Evolutionary conservation across 352 stramenopile genomes (phyloP).

Genomic region (Phytophthora syringae): DNA sequence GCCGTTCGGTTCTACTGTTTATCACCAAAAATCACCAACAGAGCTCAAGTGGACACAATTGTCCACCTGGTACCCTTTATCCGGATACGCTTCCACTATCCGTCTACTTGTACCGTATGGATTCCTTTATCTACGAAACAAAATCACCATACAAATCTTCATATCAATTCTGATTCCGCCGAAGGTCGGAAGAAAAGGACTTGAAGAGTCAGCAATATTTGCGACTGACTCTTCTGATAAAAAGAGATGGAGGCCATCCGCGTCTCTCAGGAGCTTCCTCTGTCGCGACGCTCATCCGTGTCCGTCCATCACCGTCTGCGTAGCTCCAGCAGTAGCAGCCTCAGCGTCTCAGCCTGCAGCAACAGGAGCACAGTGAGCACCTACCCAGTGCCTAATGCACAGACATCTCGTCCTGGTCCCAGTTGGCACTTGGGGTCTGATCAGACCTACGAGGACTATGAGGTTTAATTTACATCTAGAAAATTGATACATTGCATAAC

Average conservation of each 20-base stretch:
- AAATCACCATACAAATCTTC: slow-evolving; percentile 3
- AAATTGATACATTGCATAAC: background rate
- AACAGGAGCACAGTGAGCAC: slow-evolving; percentile 36
- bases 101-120: too few relatives aligned
- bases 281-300: slow-evolving; percentile 27
- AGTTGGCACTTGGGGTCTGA: slow-evolving; percentile 32
- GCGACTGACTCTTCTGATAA: slow-evolving; percentile 22
- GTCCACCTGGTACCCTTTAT: background rate
- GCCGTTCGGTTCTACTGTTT: slow-evolving; percentile 15
- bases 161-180: slow-evolving; percentile 8
- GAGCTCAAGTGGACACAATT: slow-evolving; percentile 12
- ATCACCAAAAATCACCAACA: too few relatives aligned
- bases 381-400: slow-evolving; percentile 24
- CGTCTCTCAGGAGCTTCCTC: slow-evolving; percentile 5
- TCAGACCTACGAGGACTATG: slow-evolving; percentile 45
- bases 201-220: too few relatives aligned
- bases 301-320: slow-evolving; percentile 24
- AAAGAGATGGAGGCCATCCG: too few relatives aligned
- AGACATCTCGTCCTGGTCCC: slow-evolving; percentile 5
- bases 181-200: slow-evolving; percentile 4
- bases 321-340: slow-evolving; percentile 39
- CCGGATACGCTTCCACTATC: too few relatives aligned
- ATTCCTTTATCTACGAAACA: too few relatives aligned
- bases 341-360: slow-evolving; percentile 46
- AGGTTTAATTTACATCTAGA: too few relatives aligned